Percentiles rank a stretch among this genome's conserved stretches.
Evolutionary conservation across 1,139 yeast genomes (phyloP).

Genomic region (Nakaseomyces uthaithaninus): DNA sequence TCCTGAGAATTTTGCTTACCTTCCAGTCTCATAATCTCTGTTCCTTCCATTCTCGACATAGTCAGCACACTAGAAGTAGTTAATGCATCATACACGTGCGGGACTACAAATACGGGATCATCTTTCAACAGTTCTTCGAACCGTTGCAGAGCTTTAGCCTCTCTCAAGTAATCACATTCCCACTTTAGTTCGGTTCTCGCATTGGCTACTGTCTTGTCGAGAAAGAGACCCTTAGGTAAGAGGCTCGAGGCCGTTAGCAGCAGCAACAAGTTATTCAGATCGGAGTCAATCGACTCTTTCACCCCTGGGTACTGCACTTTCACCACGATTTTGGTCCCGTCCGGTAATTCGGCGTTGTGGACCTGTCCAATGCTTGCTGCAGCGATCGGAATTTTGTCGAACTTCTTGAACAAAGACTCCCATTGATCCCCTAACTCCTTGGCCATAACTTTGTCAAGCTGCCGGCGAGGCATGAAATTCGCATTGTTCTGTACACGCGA

Average conservation of each 20-base stretch:
- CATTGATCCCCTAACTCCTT: conserved; percentile 69
- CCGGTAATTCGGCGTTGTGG: conserved; percentile 65
- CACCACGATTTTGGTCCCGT: conserved; percentile 72
- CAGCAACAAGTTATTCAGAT: conserved; percentile 73
- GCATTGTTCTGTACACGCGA: conserved; percentile 88
- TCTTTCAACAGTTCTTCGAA: conserved; percentile 54
- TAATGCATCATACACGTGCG: conserved; percentile 66
- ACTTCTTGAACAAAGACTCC: conserved; percentile 63
- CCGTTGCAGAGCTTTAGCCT: conserved; percentile 68
- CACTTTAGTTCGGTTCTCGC: conserved; percentile 90
- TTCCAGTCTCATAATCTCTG: conserved; percentile 69
- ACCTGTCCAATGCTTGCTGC: conserved; percentile 99
- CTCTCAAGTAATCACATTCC: conserved; percentile 95
- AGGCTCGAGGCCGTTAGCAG: conserved; percentile 78
- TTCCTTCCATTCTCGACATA: conserved; percentile 82
- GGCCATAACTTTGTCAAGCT: conserved; percentile 68
- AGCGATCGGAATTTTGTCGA: conserved; percentile 87
- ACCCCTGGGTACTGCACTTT: conserved; percentile 99
- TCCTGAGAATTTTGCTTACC: conserved; percentile 50
- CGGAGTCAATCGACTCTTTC: conserved; percentile 85
- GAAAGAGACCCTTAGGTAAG: conserved; percentile 83
- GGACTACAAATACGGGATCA: conserved; percentile 70
- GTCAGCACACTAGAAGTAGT: conserved; percentile 82
- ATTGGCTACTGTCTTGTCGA: conserved; percentile 86
- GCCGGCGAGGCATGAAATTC: conserved; percentile 92